phyloP scores from a whole-genome alignment of 306 rosid genomes.

The Acacia acuminata region DNA sequence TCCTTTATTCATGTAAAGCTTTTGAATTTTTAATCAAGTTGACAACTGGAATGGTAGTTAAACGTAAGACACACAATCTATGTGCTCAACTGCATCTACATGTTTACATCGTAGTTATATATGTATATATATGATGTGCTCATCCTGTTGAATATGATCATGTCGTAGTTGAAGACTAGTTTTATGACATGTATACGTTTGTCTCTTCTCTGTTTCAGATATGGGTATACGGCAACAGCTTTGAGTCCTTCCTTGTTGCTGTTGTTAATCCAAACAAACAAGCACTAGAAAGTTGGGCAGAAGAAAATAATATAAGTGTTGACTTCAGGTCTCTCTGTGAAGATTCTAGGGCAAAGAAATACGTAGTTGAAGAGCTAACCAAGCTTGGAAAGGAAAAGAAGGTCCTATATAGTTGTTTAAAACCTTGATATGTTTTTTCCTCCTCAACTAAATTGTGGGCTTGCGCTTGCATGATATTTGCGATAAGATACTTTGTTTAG shows the following conservation, averaged over 20 bases:
- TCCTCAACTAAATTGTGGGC: background rate
- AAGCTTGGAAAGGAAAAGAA: slow-evolving; percentile 75
- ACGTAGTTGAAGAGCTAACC: slow-evolving; percentile 63
- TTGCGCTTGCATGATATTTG: background rate
- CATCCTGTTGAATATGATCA: background rate
- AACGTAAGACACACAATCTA: background rate
- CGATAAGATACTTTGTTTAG: background rate
- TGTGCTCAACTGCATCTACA: background rate
- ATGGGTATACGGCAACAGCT: slow-evolving; percentile 94
- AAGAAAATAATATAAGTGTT: slow-evolving; percentile 53
- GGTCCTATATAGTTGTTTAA: slow-evolving; percentile 43
- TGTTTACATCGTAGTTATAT: background rate
- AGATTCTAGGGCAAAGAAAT: slow-evolving; percentile 56
- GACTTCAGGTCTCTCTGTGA: slow-evolving; percentile 68
- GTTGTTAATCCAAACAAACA: slow-evolving; percentile 60
- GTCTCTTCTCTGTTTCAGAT: slow-evolving; percentile 49
- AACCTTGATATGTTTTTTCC: background rate
- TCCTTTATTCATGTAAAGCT: background rate
- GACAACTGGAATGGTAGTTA: background rate
- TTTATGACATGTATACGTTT: slow-evolving; percentile 1
- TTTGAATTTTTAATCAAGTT: background rate
- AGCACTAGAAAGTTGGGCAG: slow-evolving; percentile 74
- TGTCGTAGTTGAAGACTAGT: background rate
- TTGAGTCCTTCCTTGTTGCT: slow-evolving; percentile 84
- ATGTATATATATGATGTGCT: background rate